These are phyloP conservation scores for Colletotrichum sp. DNA, from an alignment of 2,329 filamentous ascomycete genomes.

Conservation along the genomic window DNA sequence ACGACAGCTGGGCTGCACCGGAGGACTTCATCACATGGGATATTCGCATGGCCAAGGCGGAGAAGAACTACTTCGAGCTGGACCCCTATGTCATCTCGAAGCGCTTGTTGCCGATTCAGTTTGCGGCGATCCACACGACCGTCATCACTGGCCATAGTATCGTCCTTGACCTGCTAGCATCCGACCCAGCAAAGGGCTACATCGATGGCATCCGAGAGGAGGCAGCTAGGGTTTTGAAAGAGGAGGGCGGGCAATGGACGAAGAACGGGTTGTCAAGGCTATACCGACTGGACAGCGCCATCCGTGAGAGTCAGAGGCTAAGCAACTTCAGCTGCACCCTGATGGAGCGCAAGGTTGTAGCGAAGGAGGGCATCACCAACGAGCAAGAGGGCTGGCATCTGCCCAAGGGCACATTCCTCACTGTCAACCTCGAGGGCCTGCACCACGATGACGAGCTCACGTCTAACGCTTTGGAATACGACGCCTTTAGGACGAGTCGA, in stretches of 20 bases:
- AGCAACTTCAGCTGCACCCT: constrained; percentile 52
- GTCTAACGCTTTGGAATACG: constrained; percentile 44
- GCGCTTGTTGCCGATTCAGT: constrained; percentile 59
- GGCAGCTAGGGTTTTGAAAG: constrained; percentile 34
- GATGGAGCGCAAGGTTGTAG: constrained; percentile 50
- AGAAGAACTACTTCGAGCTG: constrained; percentile 47
- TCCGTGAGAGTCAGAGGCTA: constrained; percentile 57
- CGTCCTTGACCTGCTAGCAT: constrained; percentile 50
- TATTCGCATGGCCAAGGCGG: constrained; percentile 54
- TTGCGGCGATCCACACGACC: constrained; percentile 65
- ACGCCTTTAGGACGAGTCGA: constrained; percentile 54
- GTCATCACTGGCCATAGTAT: constrained; percentile 53
- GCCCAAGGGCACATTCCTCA: constrained; percentile 47
- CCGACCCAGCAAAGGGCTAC: constrained; percentile 36
- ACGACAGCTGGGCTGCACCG: constrained; percentile 46
- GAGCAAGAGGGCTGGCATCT: constrained; percentile 47
- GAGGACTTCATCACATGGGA: constrained; percentile 65
- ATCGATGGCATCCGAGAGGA: constrained; percentile 50
- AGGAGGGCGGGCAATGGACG: constrained; percentile 48
- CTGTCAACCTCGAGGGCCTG: constrained; percentile 47
- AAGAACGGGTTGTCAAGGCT: constrained; percentile 48
- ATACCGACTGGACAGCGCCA: constrained; percentile 53
- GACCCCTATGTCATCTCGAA: constrained; percentile 53
- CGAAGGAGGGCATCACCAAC: constrained; percentile 38
- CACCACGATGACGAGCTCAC: constrained; percentile 54